Percentiles rank a stretch among this genome's conserved stretches.
phyloP scores from a whole-genome alignment of 2,329 filamentous ascomycete species.

The Endoconidiophora laricicola region DNA sequence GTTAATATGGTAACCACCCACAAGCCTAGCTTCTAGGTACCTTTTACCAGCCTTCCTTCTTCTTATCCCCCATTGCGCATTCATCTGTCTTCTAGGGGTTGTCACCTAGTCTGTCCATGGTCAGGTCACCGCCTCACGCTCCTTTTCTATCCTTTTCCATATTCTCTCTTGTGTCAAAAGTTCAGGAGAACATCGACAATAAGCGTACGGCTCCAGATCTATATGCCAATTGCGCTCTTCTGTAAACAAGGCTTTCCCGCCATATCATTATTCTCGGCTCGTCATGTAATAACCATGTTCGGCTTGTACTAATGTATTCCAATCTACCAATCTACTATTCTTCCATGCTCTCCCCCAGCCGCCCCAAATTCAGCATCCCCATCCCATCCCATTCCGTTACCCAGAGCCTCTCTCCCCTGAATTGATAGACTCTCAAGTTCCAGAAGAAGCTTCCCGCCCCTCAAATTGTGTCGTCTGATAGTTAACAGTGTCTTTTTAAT shows the following conservation, averaged over 20 bases:
- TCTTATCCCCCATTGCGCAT: background rate
- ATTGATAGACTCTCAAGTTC: background rate
- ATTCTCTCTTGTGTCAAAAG: too few relatives aligned
- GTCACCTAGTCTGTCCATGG: background rate
- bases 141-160: too few relatives aligned
- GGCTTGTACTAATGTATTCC: background rate
- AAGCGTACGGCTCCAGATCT: too few relatives aligned
- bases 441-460: background rate
- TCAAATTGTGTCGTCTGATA: slow-evolving; percentile 2
- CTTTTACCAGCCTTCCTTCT: background rate
- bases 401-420: background rate
- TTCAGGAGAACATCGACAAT: too few relatives aligned
- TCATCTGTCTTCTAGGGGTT: background rate
- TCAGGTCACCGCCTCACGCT: too few relatives aligned
- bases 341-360: background rate
- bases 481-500: background rate
- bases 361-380: too few relatives aligned
- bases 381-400: background rate
- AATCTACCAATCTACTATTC: background rate
- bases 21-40: too few relatives aligned
- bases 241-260: background rate
- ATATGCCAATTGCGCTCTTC: too few relatives aligned
- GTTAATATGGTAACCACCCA: too few relatives aligned
- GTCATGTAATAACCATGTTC: background rate
- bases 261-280: background rate